Conservation (phyloP, 2,329 filamentous ascomycete species). For the Scedosporium minutisporum region DNA sequence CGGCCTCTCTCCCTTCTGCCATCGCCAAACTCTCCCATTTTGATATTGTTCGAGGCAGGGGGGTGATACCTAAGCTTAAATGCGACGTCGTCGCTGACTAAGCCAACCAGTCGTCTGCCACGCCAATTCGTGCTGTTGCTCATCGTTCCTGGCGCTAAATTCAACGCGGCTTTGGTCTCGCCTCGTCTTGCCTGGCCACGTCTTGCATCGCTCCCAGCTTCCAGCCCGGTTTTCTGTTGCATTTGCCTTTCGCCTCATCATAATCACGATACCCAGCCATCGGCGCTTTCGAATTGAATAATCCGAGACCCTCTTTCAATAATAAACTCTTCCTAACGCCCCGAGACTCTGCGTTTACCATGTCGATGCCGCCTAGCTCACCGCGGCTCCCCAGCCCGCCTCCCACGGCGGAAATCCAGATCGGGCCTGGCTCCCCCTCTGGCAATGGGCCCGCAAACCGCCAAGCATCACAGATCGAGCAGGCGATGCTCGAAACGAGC, state of each 20-base stretch:
- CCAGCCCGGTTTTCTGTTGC: conserved; percentile 1
- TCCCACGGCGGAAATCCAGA: conserved; percentile 88
- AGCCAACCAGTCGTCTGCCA: no score
- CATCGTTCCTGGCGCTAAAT: no score
- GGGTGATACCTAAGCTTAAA: no score
- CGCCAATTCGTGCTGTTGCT: no score
- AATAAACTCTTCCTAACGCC: background rate
- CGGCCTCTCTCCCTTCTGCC: no score
- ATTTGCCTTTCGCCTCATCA: background rate
- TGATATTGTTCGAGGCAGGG: no score
- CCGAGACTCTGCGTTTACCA: conserved; percentile 19
- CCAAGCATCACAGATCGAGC: conserved; percentile 53
- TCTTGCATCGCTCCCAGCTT: background rate
- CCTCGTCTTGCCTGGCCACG: background rate
- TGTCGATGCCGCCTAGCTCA: conserved; percentile 62
- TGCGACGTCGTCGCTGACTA: no score
- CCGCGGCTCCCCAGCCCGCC: conserved; percentile 91
- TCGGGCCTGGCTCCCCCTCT: conserved; percentile 67
- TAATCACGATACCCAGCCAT: background rate
- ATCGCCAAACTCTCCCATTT: no score
- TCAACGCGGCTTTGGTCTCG: no score
- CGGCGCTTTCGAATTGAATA: background rate
- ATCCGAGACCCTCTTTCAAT: background rate
- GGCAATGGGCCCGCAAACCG: conserved; percentile 43
- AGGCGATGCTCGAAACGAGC: conserved; percentile 58